Evolutionary conservation across 2,329 filamentous ascomycete genomes (phyloP), one percentile per base, ranked within the genome.

Genomic region (Trichoderma brevicompactum): DNA sequence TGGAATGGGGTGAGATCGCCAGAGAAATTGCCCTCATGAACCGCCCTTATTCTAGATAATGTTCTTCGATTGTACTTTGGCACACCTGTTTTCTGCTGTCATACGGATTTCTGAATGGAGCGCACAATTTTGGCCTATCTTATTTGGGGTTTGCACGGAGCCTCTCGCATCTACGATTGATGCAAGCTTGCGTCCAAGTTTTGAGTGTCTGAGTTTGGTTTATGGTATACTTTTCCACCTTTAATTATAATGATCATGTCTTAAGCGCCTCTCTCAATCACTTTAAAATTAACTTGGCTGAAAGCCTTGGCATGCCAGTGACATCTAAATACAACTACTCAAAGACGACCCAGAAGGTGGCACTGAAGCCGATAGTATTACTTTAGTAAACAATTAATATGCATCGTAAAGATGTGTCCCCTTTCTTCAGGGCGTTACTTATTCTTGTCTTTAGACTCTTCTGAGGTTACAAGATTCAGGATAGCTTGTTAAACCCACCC

Each of bases 1-100:
- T 98, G 36, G 95, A 98, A 78, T 99, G 95, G 95, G 85, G 87
- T 7, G 92, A 92, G 54, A 90, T 98, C 67, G 85, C 92, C 7
- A 85, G 93, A 70, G 94, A 98, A 78, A 94, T 99, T 70, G 94
- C 95, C 5, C 82, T 94, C 34, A 96, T 99, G 92, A 99, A 99
- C 75, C 89, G 91, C 72, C 95, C 95, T 15, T 98, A 98, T 78
- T 89, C 92, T 17, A 83, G 91, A 77, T 92, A 72, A 78, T 17
- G n/a, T 9, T 3, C 15, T 43, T 52, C 17, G 28, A 6, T 38
- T 59, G 7, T 28, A 23, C 13, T 46, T 46, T 60, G 52, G 12
- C n/a, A 41, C 38, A 13, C 17, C 17, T 49, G 13, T 46, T n/a
- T 54, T 50, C 6, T 58, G 10, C n/a, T 61, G 49, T 28, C 43